These are phyloP conservation scores for Spathaspora boniae DNA, from an alignment of 805 yeast genomes.

Conservation along the genomic window DNA sequence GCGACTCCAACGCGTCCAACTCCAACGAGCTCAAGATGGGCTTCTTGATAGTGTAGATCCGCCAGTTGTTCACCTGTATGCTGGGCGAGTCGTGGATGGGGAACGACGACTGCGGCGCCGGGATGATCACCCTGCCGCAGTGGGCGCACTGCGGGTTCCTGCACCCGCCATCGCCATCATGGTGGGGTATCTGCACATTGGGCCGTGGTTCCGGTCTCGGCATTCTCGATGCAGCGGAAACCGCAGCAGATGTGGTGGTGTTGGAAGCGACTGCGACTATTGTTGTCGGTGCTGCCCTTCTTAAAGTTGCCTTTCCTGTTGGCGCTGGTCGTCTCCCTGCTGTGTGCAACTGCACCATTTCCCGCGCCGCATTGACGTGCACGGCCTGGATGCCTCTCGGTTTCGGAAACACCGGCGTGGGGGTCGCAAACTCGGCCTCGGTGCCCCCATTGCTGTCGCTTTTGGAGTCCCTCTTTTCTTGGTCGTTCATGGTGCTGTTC, in stretches of 20 bases:
- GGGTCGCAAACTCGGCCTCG: slow-evolving; percentile 7
- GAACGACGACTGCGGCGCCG: slow-evolving; percentile 63
- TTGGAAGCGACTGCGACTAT: not conserved
- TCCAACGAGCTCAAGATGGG: slow-evolving; percentile 77
- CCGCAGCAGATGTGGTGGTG: not conserved
- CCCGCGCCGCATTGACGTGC: slow-evolving; percentile 59
- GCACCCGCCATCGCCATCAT: slow-evolving; percentile 33
- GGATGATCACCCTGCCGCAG: slow-evolving; percentile 75
- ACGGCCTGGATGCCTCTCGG: slow-evolving; percentile 47
- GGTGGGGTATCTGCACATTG: slow-evolving; percentile 40
- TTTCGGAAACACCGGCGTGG: too few species aligned
- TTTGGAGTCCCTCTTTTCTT: not conserved
- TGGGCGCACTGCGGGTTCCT: slow-evolving; percentile 50
- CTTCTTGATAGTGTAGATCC: slow-evolving; percentile 62
- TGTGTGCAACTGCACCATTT: slow-evolving; percentile 52
- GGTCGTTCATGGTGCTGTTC: slow-evolving; percentile 1
- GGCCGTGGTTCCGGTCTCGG: not conserved
- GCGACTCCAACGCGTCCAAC: slow-evolving; percentile 56
- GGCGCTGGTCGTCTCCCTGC: slow-evolving; percentile 32
- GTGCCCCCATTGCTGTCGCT: not conserved
- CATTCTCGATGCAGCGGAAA: slow-evolving; percentile 1
- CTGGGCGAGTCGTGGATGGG: slow-evolving; percentile 68
- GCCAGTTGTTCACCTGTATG: slow-evolving; percentile 73
- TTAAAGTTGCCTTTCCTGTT: not conserved
- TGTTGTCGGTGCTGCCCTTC: not conserved